These are phyloP conservation scores for Stentor coeruleus DNA, from an alignment of 73 alveolate species.

Conservation along the genomic window DNA sequence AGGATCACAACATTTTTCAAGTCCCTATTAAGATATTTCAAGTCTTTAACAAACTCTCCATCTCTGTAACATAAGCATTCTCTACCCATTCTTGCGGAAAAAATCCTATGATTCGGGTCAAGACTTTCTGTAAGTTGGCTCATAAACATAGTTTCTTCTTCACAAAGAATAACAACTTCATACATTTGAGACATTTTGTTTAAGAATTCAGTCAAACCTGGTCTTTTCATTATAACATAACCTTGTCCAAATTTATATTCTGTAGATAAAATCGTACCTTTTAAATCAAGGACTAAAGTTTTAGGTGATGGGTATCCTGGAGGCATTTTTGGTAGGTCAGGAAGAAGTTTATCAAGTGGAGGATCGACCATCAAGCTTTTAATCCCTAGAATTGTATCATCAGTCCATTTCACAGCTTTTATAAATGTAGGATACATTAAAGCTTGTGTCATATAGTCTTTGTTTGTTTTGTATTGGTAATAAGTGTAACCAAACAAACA, in stretches of 20 bases:
- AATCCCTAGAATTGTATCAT: not conserved
- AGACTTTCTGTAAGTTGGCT: constrained; percentile 50
- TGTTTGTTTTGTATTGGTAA: not conserved
- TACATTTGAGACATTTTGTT: constrained; percentile 62
- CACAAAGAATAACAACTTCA: constrained; percentile 81
- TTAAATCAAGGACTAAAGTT: constrained; percentile 71
- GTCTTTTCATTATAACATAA: constrained; percentile 67
- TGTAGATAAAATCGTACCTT: constrained; percentile 68
- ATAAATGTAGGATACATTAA: constrained; percentile 5
- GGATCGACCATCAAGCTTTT: constrained; percentile 39
- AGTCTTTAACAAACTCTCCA: constrained; percentile 72
- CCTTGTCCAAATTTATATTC: constrained; percentile 65
- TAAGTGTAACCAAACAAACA: constrained; percentile 14
- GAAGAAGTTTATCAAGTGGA: constrained; percentile 73
- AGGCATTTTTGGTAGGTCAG: constrained; percentile 72
- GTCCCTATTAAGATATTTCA: constrained; percentile 72
- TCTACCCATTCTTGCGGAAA: constrained; percentile 73
- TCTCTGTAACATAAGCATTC: constrained; percentile 69
- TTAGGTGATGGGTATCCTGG: constrained; percentile 73
- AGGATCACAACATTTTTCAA: constrained; percentile 57
- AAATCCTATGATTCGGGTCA: constrained; percentile 67
- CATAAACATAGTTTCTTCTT: constrained; percentile 69
- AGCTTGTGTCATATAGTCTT: not conserved
- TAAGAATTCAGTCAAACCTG: constrained; percentile 72
- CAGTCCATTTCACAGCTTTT: not conserved